Evolutionary conservation across 345 rosid species (phyloP), one percentile per base, ranked within the genome.

Genomic region (Xanthoceras sorbifolium): DNA sequence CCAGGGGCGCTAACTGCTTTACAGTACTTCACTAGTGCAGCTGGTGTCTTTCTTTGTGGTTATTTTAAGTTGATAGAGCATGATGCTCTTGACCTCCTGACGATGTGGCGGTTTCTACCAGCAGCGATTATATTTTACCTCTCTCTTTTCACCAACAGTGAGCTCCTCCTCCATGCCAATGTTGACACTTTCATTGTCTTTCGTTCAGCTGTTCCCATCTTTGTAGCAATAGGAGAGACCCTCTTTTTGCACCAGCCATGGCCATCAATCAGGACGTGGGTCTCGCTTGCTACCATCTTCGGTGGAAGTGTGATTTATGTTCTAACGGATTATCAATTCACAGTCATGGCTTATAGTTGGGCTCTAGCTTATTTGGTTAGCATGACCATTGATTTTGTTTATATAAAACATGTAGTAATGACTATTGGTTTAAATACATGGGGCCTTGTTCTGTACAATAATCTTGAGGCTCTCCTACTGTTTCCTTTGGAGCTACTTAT

Each of bases 351-450:
- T 0, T 96, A 96, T 76, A 86, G 87, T 57, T 96, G 99, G 98
- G 98, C 98, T 59, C 72, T 89, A 1, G 97, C 99, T 71, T 96
- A 96, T 84, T 82, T 93, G 3, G 83, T 96, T 66, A 91, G 97
- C 78, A 96, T 96, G 99, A 81, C 98, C 0, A 86, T 96, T n/a
- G 99, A 96, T 78, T 96, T 96, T 79, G 99, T 96, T 44, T 96
- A 93, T 83, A 96, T 96, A 72, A 96, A 96, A 91, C 98, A 96
- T 66, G 99, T 93, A 34, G 99, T 96, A 2, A 93, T 93, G 99
- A 96, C 99, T 42, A 91, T 93, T 32, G 95, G 99, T 5, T 79
- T 96, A 34, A 96, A 90, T 73, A 92, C 97, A 1, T 96, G 99
- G 98, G 98, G 98, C 54, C 98, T 96, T 72, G 99, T 96, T 61